Evolutionary conservation across 202 grass and related monocot genomes (phyloP), one percentile per base, ranked within the genome.

Genomic region (Elaeis oleifera): DNA sequence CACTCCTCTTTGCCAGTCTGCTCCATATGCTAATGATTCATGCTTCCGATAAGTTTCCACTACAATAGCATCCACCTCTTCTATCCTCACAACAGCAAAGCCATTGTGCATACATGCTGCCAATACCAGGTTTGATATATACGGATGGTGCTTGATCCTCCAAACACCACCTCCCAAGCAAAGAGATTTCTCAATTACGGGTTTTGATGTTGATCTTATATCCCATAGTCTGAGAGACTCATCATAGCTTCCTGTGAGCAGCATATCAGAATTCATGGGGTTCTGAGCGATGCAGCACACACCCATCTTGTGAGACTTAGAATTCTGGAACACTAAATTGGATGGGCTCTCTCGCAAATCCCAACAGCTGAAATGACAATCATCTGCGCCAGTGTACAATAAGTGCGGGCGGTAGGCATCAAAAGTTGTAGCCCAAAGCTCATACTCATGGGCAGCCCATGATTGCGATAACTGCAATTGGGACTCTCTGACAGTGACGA

Each of bases 81-180:
- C 74, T 68, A 83, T 54, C 57, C 56, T 84, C 58, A 89, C 79
- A 89, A 96, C 64, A 6, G 84, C 67, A 83, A 91, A 96, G 68
- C 92, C 92, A 73, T 89, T 91, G 68, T 96, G 92, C 92, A 96
- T 96, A 66, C 87, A 96, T 67, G 87, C 87, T 14, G 82, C 79
- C 64, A 96, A 80, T 66, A 91, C 62, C 39, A 89, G 21, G 70
- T 75, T 75, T 17, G 63, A 54, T 60, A 83, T 71, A 77, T 8
- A 59, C 49, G 92, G 92, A 72, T 96, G 87, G 55, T 84, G 81
- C 67, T 96, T 96, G 27, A 96, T 71, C 76, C 92, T 89, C 92
- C 92, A 96, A 64, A 96, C 92, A 74, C 87, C 92, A 3, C 92
- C 84, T 21, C 87, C 92, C 74, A 96, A 88, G 67, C 79, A 76